Conservation (phyloP, 2,329 filamentous ascomycete genomes). For the Bretziella fagacearum region DNA sequence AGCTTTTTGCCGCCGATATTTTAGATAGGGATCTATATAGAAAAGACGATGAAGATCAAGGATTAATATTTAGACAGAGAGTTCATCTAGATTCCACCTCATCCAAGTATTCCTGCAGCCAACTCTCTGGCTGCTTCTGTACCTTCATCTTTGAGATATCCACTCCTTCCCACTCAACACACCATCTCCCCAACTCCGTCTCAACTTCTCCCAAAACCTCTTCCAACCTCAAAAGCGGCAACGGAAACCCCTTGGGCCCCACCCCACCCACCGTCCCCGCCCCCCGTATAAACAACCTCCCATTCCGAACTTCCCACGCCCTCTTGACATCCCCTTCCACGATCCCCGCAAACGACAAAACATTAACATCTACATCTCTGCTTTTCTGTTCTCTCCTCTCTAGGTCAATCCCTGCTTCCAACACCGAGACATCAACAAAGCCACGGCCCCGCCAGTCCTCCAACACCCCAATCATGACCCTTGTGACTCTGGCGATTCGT, state of each 20-base stretch:
- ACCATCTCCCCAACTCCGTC: not conserved
- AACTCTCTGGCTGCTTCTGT: no score
- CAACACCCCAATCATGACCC: no score
- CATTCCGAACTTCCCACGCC: constrained; percentile 16
- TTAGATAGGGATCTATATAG: not conserved
- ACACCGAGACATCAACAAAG: not conserved
- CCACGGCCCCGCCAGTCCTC: not conserved
- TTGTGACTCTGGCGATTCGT: no score
- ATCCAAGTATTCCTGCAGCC: no score
- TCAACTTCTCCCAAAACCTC: not conserved
- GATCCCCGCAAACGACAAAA: constrained; percentile 22
- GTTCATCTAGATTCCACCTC: no score
- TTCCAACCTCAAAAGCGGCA: not conserved
- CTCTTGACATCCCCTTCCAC: constrained; percentile 19
- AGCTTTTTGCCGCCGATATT: not conserved
- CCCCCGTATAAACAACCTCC: constrained; percentile 16
- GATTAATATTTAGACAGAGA: no score
- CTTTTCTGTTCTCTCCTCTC: constrained; percentile 24
- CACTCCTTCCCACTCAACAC: not conserved
- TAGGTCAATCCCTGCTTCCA: constrained; percentile 19
- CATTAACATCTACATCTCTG: constrained; percentile 21
- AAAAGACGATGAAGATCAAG: no score
- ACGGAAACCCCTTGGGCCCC: constrained; percentile 5
- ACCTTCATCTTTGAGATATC: no score
- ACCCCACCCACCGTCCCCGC: constrained; percentile 6